Evolutionary conservation across 768 basidiomycete species (phyloP), one percentile per base, ranked within the genome.

Genomic region (Gloeophyllum trabeum): DNA sequence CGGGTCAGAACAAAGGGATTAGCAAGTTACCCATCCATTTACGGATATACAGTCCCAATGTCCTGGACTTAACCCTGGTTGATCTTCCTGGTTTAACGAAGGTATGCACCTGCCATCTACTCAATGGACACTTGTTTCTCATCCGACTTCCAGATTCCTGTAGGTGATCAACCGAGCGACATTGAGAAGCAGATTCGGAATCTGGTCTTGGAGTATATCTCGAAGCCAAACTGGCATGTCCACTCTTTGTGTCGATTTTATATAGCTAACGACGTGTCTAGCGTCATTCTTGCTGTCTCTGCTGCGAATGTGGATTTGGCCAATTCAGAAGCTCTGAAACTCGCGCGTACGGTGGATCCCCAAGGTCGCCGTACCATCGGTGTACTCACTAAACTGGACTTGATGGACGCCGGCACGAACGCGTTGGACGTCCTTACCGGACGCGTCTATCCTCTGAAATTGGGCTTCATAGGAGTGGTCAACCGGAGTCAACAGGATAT

Each of bases 341-440:
- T 99, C 25, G 96, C 94, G 7, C 85, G 96, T 35, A 78, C 81
- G 7, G 91, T 98, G 37, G 96, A 99, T 54, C 88, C 94, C 0
- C 90, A 96, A 61, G 93, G 94, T 7, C 79, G 96, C 23, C 79
- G 96, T 23, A 99, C 96, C 10, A 90, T 98, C 43, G 96, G 96
- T 40, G 86, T 99, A 16, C 70, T 99, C 40, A 94, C 94, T 12
- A 99, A 99, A 62, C 76, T 98, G 24, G 96, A 99, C 63, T 73
- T 99, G 36, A 99, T 99, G 96, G 96, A 98, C 54, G 93, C 93
- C 4, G 96, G 96, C 22, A 99, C 96, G 25, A 97, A 99, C 59
- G 96, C 96, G 18, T 66, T 93, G 25, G 94, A 99, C 61, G 81
- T 98, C 50, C 74, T 98, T 26, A 97, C 90, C 0, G 96, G 96